Conservation (phyloP, 768 basidiomycete species). For the Krasilnikovozyma curviuscula region DNA sequence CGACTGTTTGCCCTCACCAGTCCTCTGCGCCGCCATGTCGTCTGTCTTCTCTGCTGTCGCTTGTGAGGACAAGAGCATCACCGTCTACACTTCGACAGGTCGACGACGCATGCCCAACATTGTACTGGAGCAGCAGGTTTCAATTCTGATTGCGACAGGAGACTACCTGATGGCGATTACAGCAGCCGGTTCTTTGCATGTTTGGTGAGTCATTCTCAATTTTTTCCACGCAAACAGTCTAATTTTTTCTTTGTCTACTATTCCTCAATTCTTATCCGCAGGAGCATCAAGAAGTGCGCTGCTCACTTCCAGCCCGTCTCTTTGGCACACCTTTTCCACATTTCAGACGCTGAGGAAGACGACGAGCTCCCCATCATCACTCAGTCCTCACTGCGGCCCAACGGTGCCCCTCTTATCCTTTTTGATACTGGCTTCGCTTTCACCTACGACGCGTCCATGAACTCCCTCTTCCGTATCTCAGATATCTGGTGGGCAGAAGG, state of each 20-base stretch:
- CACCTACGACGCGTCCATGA: conserved; percentile 52
- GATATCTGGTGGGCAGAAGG: conserved; percentile 72
- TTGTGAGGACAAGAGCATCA: conserved; percentile 57
- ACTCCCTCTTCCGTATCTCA: conserved; percentile 52
- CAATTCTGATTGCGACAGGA: conserved; percentile 48
- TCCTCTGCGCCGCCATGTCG: conserved; percentile 47
- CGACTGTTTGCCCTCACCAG: conserved; percentile 62
- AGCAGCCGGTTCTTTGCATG: conserved; percentile 46
- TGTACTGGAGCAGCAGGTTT: conserved; percentile 48
- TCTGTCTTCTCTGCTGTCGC: conserved; percentile 52
- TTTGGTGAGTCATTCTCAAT: conserved; percentile 38
- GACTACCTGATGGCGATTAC: conserved; percentile 54
- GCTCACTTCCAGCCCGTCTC: conserved; percentile 48
- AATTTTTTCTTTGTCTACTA: conserved; percentile 2
- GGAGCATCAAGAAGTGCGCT: conserved; percentile 53
- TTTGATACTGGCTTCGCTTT: conserved; percentile 60
- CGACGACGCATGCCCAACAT: conserved; percentile 61
- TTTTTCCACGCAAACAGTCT: background rate
- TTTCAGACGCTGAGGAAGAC: background rate
- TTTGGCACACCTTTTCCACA: conserved; percentile 38
- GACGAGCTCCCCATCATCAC: conserved; percentile 31
- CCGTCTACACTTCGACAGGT: conserved; percentile 66
- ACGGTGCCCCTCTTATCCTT: conserved; percentile 57
- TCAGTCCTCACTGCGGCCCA: conserved; percentile 49
- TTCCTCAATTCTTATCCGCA: conserved; percentile 21